Conservation (phyloP, 2,329 filamentous ascomycete species). For the Trichoderma koningiopsis region DNA sequence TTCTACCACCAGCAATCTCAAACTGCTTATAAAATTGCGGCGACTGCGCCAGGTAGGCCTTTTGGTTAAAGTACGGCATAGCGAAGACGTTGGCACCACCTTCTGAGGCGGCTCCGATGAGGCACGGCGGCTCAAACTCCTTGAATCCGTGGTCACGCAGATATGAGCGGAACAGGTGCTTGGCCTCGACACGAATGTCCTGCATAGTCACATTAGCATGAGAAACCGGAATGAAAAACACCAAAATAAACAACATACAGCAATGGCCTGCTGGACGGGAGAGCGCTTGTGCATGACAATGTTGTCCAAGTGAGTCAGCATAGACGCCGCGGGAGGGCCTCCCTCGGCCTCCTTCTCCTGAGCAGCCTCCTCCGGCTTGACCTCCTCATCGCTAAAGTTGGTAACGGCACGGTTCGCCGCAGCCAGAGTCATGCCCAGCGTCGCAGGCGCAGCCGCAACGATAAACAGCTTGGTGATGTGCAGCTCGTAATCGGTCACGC, state of each 20-base stretch:
- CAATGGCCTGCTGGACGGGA: slow-evolving; percentile 85
- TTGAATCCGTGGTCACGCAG: slow-evolving; percentile 74
- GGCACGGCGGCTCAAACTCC: slow-evolving; percentile 84
- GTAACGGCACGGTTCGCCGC: slow-evolving; percentile 57
- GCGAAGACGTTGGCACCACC: slow-evolving; percentile 91
- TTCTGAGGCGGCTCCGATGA: slow-evolving; percentile 88
- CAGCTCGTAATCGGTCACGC: slow-evolving; percentile 78
- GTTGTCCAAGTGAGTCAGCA: slow-evolving; percentile 88
- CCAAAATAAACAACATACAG: slow-evolving; percentile 52
- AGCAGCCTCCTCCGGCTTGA: slow-evolving; percentile 37
- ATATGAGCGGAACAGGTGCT: slow-evolving; percentile 75
- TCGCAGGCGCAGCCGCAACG: slow-evolving; percentile 63
- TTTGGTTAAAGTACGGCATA: slow-evolving; percentile 84
- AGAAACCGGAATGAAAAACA: not conserved
- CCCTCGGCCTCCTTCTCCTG: slow-evolving; percentile 46
- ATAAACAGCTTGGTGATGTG: slow-evolving; percentile 86
- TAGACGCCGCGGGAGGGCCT: slow-evolving; percentile 61
- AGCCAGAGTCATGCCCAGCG: slow-evolving; percentile 60
- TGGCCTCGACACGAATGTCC: slow-evolving; percentile 54
- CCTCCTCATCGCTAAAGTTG: slow-evolving; percentile 62
- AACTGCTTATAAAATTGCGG: slow-evolving; percentile 89
- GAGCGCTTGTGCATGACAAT: slow-evolving; percentile 89
- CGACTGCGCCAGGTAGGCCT: slow-evolving; percentile 77
- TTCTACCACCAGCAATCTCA: slow-evolving; percentile 76
- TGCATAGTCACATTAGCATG: slow-evolving; percentile 32